These are phyloP conservation scores for Mesostigma viride DNA, from an alignment of 139 green algal species.

Conservation along the genomic window DNA sequence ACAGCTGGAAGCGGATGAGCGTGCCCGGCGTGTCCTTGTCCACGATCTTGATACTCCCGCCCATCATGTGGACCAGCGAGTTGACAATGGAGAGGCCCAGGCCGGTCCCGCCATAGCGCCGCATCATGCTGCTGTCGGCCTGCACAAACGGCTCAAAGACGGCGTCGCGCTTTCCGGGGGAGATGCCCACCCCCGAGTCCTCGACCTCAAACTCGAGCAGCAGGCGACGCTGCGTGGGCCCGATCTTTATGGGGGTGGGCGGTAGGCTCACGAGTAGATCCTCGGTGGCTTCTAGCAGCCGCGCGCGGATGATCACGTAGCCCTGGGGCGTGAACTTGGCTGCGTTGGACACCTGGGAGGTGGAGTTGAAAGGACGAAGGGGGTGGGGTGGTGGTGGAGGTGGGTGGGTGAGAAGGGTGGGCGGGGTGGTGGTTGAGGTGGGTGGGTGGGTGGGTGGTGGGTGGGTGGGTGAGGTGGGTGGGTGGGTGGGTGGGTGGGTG, in stretches of 20 bases:
- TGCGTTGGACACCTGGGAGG: too few relatives aligned
- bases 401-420: too few relatives aligned
- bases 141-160: background rate
- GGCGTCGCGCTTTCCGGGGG: background rate
- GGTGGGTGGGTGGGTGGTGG: too few relatives aligned
- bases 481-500: too few relatives aligned
- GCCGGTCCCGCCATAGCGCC: conserved; percentile 23
- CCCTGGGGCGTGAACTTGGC: too few relatives aligned
- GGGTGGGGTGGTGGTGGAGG: too few relatives aligned
- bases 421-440: too few relatives aligned
- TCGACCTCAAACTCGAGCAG: background rate
- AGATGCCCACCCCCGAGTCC: background rate
- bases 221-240: background rate
- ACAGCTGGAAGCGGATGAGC: conserved; percentile 16
- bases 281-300: too few relatives aligned
- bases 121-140: background rate
- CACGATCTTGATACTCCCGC: conserved; percentile 15
- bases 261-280: background rate
- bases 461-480: too few relatives aligned
- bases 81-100: conserved; percentile 25
- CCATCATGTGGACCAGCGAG: conserved; percentile 25
- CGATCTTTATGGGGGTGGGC: background rate
- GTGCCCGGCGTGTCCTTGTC: conserved; percentile 24
- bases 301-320: too few relatives aligned
- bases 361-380: too few relatives aligned